Evolutionary conservation across 208 protist species (phyloP), one percentile per base, ranked within the genome.

Genomic region (Trypanosoma mega): DNA sequence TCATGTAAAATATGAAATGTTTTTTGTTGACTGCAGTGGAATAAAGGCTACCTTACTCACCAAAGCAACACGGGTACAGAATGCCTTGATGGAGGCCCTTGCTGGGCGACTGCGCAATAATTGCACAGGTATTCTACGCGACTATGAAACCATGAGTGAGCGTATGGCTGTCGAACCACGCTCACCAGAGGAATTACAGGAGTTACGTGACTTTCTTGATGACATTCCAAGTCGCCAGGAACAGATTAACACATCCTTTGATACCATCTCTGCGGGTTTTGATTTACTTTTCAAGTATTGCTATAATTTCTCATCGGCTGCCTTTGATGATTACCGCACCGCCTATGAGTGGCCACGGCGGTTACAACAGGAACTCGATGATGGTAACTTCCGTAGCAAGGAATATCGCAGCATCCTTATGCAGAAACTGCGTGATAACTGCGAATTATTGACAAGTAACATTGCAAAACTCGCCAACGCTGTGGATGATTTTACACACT

Each of bases 261-360:
- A 68, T 16, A 61, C 57, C 23, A 67, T 97, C 12, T 94, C 90
- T 8, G 78, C 62, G 11, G 89, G 86, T 61, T 79, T 93, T 72
- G 78, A 91, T 48, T 74, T 97, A 44, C 75, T 97, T 29, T 77
- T 90, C 36, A 74, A 72, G 59, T 96, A 93, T 74, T 67, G 61
- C 18, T 90, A 92, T 49, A 53, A 88, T 9, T 80, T 94, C 54
- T 65, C 80, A 6, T 59, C 88, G 12, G 76, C 87, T 3, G 85
- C 87, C 39, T 96, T 88, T 63, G 73, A 83, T 41, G 53, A 63
- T 49, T 97, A 97, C 74, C 94, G 90, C 75, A 80, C 79, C 16
- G 89, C 81, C 24, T 95, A 91, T 70, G 82, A 92, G 67, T 97
- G 93, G 87, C 93, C 93, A 8, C 78, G 85, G 76, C 89, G 82